phyloP scores from a whole-genome alignment of 148 eudicot genomes.

The Dianthus caryophyllus region DNA sequence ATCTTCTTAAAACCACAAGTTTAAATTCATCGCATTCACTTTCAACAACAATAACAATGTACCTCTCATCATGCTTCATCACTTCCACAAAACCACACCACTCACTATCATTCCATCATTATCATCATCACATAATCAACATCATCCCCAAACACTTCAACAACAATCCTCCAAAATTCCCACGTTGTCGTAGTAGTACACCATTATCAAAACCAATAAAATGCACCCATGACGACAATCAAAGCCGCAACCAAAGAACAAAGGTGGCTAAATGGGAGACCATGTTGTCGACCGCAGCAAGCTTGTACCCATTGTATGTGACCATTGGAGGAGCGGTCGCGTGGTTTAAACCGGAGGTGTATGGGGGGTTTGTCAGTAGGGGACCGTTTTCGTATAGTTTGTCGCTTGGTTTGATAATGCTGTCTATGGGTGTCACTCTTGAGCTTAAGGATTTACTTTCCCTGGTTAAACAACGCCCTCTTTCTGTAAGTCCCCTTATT shows the following conservation, averaged over 20 bases:
- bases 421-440: constrained; percentile 63
- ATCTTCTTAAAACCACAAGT: too few relatives aligned
- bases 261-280: constrained; percentile 44
- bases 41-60: too few relatives aligned
- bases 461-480: constrained; percentile 47
- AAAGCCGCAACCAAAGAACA: neutral
- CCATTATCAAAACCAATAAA: neutral
- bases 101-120: too few relatives aligned
- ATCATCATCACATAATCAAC: neutral
- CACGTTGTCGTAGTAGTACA: neutral
- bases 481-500: constrained; percentile 45
- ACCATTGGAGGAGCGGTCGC: constrained; percentile 55
- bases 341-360: constrained; percentile 44
- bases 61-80: too few relatives aligned
- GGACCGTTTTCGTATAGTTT: constrained; percentile 50
- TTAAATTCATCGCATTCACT: too few relatives aligned
- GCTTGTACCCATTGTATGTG: constrained; percentile 60
- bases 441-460: constrained; percentile 48
- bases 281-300: constrained; percentile 40
- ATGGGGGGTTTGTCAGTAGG: constrained; percentile 53
- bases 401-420: constrained; percentile 63
- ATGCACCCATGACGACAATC: neutral
- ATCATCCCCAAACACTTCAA: neutral
- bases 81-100: too few relatives aligned
- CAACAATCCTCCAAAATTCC: neutral